phyloP scores from a whole-genome alignment of 768 basidiomycete species.

The Paxillus involutus region DNA sequence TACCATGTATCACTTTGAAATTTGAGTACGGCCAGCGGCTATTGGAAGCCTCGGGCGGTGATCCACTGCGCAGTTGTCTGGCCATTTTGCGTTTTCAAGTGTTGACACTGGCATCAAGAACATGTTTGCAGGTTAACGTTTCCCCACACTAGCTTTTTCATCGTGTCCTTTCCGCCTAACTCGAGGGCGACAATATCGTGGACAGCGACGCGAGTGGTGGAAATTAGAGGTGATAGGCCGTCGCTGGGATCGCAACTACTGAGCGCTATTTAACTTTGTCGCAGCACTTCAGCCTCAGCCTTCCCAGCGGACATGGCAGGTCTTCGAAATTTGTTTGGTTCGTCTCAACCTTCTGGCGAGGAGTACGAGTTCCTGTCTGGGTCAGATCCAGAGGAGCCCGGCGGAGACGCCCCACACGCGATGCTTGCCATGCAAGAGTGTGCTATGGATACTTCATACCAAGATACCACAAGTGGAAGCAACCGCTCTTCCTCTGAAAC shows the following conservation, averaged over 20 bases:
- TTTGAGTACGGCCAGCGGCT: too few species aligned
- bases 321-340: slow-evolving; percentile 9
- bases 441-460: slow-evolving; percentile 19
- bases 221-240: not conserved
- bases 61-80: too few species aligned
- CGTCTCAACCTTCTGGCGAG: slow-evolving; percentile 21
- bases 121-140: not conserved
- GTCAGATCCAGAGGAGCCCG: slow-evolving; percentile 43
- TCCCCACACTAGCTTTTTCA: not conserved
- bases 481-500: slow-evolving; percentile 27
- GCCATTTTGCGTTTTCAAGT: too few species aligned
- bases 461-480: slow-evolving; percentile 17
- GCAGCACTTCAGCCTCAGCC: slow-evolving; percentile 8
- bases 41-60: too few species aligned
- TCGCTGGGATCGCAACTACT: too few species aligned
- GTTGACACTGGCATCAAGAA: too few species aligned
- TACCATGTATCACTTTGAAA: not conserved
- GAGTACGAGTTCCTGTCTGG: slow-evolving; percentile 47
- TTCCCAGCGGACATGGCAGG: slow-evolving; percentile 17
- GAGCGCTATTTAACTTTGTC: not conserved
- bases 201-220: not conserved
- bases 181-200: not conserved
- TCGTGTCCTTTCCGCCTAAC: not conserved
- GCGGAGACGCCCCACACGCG: slow-evolving; percentile 15
- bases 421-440: slow-evolving; percentile 7